Percentiles rank a stretch among this genome's conserved stretches.
Conservation (phyloP, 139 green algal genomes). For the Chloropicon primus region DNA sequence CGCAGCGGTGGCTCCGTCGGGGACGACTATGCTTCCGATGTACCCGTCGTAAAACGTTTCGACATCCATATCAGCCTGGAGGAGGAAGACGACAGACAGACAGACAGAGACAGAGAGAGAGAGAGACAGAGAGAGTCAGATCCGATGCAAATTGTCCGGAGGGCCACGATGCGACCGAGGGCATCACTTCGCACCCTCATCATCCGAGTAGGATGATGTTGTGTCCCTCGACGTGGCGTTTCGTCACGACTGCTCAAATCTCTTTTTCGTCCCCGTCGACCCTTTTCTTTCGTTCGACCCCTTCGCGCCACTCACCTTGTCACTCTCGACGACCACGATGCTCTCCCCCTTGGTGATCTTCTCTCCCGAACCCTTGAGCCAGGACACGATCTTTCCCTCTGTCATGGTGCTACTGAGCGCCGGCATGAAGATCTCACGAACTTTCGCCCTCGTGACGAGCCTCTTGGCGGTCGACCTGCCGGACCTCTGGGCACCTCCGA, state of each 20-base stretch:
- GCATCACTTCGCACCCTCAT: too few relatives aligned
- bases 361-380: constrained; percentile 86
- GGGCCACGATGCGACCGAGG: too few relatives aligned
- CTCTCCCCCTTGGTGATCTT: constrained; percentile 77
- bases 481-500: background rate
- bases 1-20: constrained; percentile 67
- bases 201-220: too few relatives aligned
- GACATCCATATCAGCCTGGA: constrained; percentile 89
- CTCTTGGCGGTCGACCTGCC: background rate
- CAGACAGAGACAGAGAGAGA: too few relatives aligned
- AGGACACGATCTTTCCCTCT: constrained; percentile 84
- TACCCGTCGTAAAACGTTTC: constrained; percentile 88
- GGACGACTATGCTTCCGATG: constrained; percentile 66
- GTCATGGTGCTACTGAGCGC: constrained; percentile 82
- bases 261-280: too few relatives aligned
- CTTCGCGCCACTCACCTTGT: constrained; percentile 52
- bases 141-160: too few relatives aligned
- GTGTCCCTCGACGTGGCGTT: too few relatives aligned
- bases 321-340: constrained; percentile 94
- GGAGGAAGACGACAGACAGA: background rate
- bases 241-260: background rate
- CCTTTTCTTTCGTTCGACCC: background rate
- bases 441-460: background rate
- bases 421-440: constrained; percentile 88
- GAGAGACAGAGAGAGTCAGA: too few relatives aligned